Percentiles rank a stretch among this genome's conserved stretches.
These are phyloP conservation scores for Hsuehochloa calcarea DNA, from an alignment of 176 grass and related monocot genomes.

Conservation along the genomic window DNA sequence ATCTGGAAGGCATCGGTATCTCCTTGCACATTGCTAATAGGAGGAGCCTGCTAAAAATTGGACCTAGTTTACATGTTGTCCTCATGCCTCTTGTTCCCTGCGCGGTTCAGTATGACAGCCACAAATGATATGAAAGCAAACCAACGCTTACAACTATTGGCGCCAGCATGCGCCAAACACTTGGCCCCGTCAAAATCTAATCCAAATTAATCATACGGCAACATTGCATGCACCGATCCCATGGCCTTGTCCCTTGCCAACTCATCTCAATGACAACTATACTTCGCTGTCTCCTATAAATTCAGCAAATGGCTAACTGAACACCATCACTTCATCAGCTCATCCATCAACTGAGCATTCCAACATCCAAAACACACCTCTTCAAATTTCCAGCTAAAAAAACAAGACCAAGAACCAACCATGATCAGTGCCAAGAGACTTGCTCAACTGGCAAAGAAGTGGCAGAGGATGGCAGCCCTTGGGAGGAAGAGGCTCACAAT, in stretches of 20 bases:
- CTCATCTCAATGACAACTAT: background rate
- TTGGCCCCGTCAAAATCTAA: slow-evolving; percentile 27
- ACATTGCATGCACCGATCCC: background rate
- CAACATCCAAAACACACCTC: background rate
- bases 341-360: slow-evolving; percentile 3
- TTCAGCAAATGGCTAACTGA: background rate
- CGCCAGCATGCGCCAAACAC: background rate
- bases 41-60: too few relatives aligned
- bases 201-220: background rate
- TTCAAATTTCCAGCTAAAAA: background rate
- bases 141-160: background rate
- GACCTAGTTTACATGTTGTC: background rate
- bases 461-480: slow-evolving; percentile 42
- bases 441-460: slow-evolving; percentile 22
- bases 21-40: background rate
- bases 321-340: background rate
- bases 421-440: slow-evolving; percentile 22
- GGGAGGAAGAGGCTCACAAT: slow-evolving; percentile 41
- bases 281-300: slow-evolving; percentile 16
- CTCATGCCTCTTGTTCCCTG: background rate
- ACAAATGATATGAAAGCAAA: background rate
- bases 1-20: background rate
- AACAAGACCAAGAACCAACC: background rate
- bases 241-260: background rate
- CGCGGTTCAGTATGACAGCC: background rate